Evolutionary conservation across 2,329 filamentous ascomycete genomes (phyloP).

Genomic region (Pseudogymnoascus sp.): DNA sequence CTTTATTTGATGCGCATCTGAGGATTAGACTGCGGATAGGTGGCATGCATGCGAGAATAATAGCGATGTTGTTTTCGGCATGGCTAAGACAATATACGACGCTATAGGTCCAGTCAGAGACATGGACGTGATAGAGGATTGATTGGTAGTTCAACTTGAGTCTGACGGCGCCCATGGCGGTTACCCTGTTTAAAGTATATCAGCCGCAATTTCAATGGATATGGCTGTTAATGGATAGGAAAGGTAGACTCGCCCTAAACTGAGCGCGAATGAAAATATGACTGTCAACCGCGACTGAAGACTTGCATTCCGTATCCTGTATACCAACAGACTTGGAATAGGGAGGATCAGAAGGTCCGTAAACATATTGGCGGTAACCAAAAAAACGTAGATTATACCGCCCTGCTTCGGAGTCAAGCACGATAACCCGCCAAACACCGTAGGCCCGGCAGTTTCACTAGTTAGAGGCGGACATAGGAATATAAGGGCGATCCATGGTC

Average conservation of each 20-base stretch:
- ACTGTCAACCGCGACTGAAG: constrained; percentile 1
- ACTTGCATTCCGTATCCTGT: constrained; percentile 7
- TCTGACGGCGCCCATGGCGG: background rate
- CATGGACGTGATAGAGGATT: background rate
- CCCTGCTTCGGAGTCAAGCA: background rate
- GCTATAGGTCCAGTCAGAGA: background rate
- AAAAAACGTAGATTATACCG: background rate
- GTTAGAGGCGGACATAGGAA: background rate
- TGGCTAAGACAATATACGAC: background rate
- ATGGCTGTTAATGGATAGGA: background rate
- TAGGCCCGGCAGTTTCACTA: background rate
- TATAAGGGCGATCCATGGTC: background rate
- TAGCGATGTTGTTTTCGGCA: background rate
- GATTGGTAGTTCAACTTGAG: constrained; percentile 2
- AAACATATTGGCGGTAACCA: constrained; percentile 6
- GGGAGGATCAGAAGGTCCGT: background rate
- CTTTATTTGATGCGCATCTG: background rate
- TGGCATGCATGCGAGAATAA: background rate
- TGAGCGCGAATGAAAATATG: constrained; percentile 2
- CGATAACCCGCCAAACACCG: background rate
- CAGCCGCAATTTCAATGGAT: background rate
- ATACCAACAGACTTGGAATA: constrained; percentile 2
- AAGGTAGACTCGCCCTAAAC: background rate
- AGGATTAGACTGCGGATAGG: background rate
- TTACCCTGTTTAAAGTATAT: background rate